Percentiles rank a stretch among this genome's conserved stretches.
Conservation (phyloP, 2,329 filamentous ascomycete genomes). For the Teratosphaeria epicoccoides region DNA sequence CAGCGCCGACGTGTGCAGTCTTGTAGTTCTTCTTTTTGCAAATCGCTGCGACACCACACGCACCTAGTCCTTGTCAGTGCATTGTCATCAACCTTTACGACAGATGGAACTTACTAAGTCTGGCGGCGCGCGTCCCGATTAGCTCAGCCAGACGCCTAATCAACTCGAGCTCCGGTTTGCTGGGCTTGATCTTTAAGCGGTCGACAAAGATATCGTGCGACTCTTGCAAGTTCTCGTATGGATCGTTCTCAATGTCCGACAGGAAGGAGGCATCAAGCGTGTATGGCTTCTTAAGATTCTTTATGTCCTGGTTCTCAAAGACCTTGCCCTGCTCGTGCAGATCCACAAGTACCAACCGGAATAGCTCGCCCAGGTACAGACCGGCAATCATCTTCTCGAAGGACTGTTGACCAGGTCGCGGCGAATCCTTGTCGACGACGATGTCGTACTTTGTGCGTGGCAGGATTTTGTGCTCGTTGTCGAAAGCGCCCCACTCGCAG, state of each 20-base stretch:
- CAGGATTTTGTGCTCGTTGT: conserved; percentile 83
- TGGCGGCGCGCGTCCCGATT: conserved; percentile 87
- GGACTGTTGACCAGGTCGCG: conserved; percentile 34
- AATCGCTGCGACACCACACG: conserved; percentile 91
- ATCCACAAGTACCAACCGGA: conserved; percentile 35
- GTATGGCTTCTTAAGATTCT: conserved; percentile 74
- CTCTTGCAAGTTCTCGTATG: conserved; percentile 89
- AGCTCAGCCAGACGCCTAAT: conserved; percentile 82
- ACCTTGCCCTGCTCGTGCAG: conserved; percentile 58
- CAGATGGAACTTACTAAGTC: conserved; percentile 50
- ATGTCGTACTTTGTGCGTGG: conserved; percentile 60
- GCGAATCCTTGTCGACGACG: conserved; percentile 34
- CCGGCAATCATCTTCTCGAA: conserved; percentile 39
- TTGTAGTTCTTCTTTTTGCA: conserved; percentile 90
- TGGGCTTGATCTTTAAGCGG: conserved; percentile 61
- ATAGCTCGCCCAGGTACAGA: conserved; percentile 37
- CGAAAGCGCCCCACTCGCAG: conserved; percentile 95
- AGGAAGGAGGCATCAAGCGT: conserved; percentile 87
- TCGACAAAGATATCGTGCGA: conserved; percentile 71
- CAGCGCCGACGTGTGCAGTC: conserved; percentile 85
- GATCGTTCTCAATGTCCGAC: conserved; percentile 84
- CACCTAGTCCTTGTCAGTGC: conserved; percentile 20
- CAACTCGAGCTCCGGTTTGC: conserved; percentile 73
- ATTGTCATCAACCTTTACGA: too few species aligned
- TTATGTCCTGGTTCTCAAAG: conserved; percentile 74